Percentiles rank a stretch among this genome's conserved stretches.
These are phyloP conservation scores for Inga oerstediana DNA, from an alignment of 306 rosid genomes.

Conservation along the genomic window DNA sequence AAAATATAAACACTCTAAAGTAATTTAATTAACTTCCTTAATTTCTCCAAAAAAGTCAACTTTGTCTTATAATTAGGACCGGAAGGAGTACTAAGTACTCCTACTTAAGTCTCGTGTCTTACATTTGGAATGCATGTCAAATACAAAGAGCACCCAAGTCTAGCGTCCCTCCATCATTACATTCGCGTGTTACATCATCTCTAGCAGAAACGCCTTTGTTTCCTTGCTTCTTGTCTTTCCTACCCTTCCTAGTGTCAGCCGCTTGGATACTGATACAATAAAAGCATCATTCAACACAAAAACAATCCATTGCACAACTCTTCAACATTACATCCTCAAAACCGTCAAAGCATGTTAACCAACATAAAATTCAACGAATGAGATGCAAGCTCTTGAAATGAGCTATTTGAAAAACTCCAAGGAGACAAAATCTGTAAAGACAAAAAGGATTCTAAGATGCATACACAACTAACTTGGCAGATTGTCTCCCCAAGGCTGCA, in stretches of 20 bases:
- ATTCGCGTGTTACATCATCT: slow-evolving; percentile 33
- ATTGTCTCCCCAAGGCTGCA: slow-evolving; percentile 51
- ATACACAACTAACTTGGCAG: slow-evolving; percentile 57
- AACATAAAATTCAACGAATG: slow-evolving; percentile 14
- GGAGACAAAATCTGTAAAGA: slow-evolving; percentile 5
- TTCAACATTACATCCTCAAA: slow-evolving; percentile 14
- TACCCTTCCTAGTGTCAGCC: slow-evolving; percentile 55
- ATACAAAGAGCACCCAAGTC: slow-evolving; percentile 91
- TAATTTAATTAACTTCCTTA: too few relatives aligned
- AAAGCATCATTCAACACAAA: slow-evolving; percentile 12
- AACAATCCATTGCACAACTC: slow-evolving; percentile 14
- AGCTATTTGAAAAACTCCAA: background rate
- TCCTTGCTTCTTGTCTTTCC: slow-evolving; percentile 57
- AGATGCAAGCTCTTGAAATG: slow-evolving; percentile 3
- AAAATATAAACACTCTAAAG: too few relatives aligned
- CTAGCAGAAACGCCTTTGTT: slow-evolving; percentile 52
- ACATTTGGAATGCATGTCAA: slow-evolving; percentile 48
- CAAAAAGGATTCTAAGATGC: slow-evolving; percentile 34
- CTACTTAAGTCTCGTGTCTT: background rate
- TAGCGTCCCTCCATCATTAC: slow-evolving; percentile 50
- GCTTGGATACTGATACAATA: slow-evolving; percentile 57
- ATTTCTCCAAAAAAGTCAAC: too few relatives aligned
- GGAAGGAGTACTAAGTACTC: background rate
- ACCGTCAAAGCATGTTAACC: slow-evolving; percentile 22
- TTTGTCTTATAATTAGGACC: too few relatives aligned